Evolutionary conservation across 257 asterid species (phyloP), one percentile per base, ranked within the genome.

Genomic region (Solanum stenotomum): DNA sequence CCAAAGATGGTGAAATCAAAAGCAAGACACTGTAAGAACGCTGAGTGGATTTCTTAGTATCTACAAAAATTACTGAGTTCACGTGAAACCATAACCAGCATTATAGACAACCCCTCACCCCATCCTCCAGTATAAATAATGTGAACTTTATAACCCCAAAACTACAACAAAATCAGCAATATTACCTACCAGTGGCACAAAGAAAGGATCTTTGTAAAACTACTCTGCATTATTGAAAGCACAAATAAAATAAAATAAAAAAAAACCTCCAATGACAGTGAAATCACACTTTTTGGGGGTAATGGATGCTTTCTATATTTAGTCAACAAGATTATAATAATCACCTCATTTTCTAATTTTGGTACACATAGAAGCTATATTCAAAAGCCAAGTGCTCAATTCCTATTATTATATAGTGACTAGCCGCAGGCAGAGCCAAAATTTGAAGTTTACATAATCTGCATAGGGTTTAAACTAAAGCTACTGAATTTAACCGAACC

Each of bases 281-380:
- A 33, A 52, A 40, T 63, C 85, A 25, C 87, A 76, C 86, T 78
- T 88, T 31, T 46, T 11, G 67, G 11, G 35, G 72, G 70, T 42
- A 84, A 86, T 85, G 92, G 89, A 87, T 49, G 85, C 76, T 88
- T 88, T 70, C 94, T 68, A 89, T 82, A 75, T 90, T 68, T 87
- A 89, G 95, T 92, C 96, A 91, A 91, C 93, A 52, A 31, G 89
- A 79, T 70, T 89, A 89, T 87, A 90, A 88, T 89, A 91, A 86
- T 71, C 90, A 78, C 92, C 85, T 46, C 29, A 81, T 33, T 92
- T 86, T 68, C 84, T 84, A 38, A 78, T 88, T 89, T 92, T 90
- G 92, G 89, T 83, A 92, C 94, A 91, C 93, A 89, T 92, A 88
- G 87, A 91, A 89, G 88, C 85, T 89, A 89, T 88, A 93, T 89